Evolutionary conservation across 164 flowering plant species (phyloP).

Genomic region (Annona squamosa): DNA sequence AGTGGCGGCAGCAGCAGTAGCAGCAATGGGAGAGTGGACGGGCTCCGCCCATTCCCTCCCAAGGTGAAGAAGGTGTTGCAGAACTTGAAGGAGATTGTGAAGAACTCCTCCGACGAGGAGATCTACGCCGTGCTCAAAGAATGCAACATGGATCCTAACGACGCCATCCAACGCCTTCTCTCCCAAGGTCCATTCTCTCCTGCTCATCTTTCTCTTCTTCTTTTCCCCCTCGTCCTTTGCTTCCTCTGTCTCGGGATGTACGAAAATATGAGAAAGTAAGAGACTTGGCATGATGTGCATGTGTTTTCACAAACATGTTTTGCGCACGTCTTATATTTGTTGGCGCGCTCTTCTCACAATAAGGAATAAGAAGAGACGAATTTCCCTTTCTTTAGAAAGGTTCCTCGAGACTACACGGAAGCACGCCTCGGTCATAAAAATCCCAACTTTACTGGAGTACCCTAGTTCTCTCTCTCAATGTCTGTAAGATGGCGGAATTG

Average conservation of each 20-base stretch:
- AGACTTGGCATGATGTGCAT: neutral
- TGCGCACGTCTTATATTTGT: too few species aligned
- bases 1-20: slow-evolving; percentile 17
- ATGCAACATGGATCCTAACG: slow-evolving; percentile 97
- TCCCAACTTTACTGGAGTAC: too few species aligned
- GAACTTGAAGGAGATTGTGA: slow-evolving; percentile 86
- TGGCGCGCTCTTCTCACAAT: too few species aligned
- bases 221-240: neutral
- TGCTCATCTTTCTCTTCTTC: neutral
- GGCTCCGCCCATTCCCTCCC: slow-evolving; percentile 44
- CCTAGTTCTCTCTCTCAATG: too few species aligned
- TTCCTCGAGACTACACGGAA: too few species aligned
- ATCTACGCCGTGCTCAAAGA: slow-evolving; percentile 41
- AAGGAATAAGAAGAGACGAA: too few species aligned
- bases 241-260: neutral
- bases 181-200: slow-evolving; percentile 54
- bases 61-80: slow-evolving; percentile 69
- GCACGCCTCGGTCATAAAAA: too few species aligned
- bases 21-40: slow-evolving; percentile 25
- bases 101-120: slow-evolving; percentile 33
- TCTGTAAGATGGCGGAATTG: too few species aligned
- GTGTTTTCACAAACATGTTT: neutral
- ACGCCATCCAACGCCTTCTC: slow-evolving; percentile 73
- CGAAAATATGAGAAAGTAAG: neutral
- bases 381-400: too few species aligned